Base-by-base conservation (phyloP, 192 early-diverging fungal genomes). In the Dissophora ornata region DNA sequence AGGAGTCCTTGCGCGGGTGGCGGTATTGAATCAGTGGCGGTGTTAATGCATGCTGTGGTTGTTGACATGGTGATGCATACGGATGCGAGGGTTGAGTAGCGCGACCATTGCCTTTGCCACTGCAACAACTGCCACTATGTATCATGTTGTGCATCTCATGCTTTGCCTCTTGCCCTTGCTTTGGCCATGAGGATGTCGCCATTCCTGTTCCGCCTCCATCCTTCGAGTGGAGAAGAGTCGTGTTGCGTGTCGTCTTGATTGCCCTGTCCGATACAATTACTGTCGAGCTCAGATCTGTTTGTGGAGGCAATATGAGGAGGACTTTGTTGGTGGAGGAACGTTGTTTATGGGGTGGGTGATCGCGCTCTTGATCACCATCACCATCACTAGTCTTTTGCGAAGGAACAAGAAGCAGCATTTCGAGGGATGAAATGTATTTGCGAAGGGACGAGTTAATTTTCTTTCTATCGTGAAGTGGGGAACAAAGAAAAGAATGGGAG, bases 391-490 rank as follows among this genome's bases (percentile, higher is more conserved):
- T 40, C 28, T 65, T 65, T 47, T 53, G 62, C 6, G 51, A 15
- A 32, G 47, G 62, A 26, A 65, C 56, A 18, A 57, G 56, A 42
- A 57, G 56, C 21, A 57, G 56, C 56, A 57, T 57, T n/a, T 22
- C 24, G 48, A 41, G 18, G 40, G 12, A 41, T 15, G 18, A 40
- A 41, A 41, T 2, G 40, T 41, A 18, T 41, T 1, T 10, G 11
- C 11, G 40, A 18, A 41, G n/a, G n/a, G n/a, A n/a, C n/a, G n/a
- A n/a, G n/a, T n/a, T n/a, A n/a, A n/a, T n/a, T n/a, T n/a, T n/a
- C n/a, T n/a, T n/a, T n/a, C n/a, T n/a, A n/a, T n/a, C n/a, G n/a
- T n/a, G n/a, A n/a, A n/a, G n/a, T n/a, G n/a, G n/a, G n/a, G n/a
- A n/a, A n/a, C n/a, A n/a, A n/a, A n/a, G n/a, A n/a, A n/a, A n/a